A percentile compares a stretch with the other conserved stretches of the same genome.
Conservation (phyloP, 495 filamentous ascomycete species). For the Penicillium manginii region DNA sequence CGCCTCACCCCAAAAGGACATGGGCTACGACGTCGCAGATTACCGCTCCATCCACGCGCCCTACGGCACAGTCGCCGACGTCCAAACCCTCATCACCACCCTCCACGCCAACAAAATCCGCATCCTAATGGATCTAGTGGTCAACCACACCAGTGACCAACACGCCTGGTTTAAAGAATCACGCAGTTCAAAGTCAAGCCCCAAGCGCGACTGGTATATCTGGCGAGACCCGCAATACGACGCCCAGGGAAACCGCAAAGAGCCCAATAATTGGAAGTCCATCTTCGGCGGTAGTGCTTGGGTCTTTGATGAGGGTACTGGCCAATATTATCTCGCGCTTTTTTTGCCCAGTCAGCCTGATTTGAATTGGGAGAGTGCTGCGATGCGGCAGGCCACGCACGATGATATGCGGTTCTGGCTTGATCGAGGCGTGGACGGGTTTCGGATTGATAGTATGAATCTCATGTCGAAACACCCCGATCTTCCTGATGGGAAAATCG, state of each 20-base stretch:
- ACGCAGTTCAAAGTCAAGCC: slow-evolving; percentile 49
- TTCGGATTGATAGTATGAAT: slow-evolving; percentile 55
- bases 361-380: slow-evolving; percentile 50
- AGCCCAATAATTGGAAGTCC: slow-evolving; percentile 62
- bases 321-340: slow-evolving; percentile 48
- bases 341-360: slow-evolving; percentile 50
- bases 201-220: slow-evolving; percentile 66
- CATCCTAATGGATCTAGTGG: slow-evolving; percentile 53
- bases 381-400: slow-evolving; percentile 42
- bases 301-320: slow-evolving; percentile 43
- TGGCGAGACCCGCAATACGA: slow-evolving; percentile 57
- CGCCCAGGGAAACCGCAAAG: slow-evolving; percentile 48
- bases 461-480: slow-evolving; percentile 37
- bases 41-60: slow-evolving; percentile 57
- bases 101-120: slow-evolving; percentile 57
- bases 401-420: slow-evolving; percentile 52
- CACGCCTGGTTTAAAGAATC: slow-evolving; percentile 68
- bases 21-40: slow-evolving; percentile 61
- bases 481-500: slow-evolving; percentile 36
- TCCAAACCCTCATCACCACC: slow-evolving; percentile 54
- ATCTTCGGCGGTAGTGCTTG: slow-evolving; percentile 50
- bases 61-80: slow-evolving; percentile 59
- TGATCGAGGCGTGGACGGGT: slow-evolving; percentile 46
- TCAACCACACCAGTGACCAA: slow-evolving; percentile 61
- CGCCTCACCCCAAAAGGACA: slow-evolving; percentile 53